Conservation (phyloP, 2,329 filamentous ascomycete genomes). For the Diplocarpon rosae region DNA sequence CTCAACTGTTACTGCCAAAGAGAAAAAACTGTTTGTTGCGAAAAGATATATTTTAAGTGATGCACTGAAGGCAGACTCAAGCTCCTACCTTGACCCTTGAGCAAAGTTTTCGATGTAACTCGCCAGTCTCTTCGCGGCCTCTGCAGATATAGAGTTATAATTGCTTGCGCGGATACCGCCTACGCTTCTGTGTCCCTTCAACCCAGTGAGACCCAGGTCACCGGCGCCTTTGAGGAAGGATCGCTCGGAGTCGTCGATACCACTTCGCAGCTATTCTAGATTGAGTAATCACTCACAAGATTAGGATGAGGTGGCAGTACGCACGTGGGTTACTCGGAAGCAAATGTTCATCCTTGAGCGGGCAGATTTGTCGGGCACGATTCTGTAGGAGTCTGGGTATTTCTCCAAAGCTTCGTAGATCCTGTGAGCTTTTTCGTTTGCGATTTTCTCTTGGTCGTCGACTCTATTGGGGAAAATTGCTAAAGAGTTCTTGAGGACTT, state of each 20-base stretch:
- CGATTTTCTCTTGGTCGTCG: conserved; percentile 61
- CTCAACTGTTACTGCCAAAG: too few species aligned
- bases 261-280: conserved; percentile 32
- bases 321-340: conserved; percentile 56
- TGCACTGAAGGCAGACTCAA: not conserved
- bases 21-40: too few species aligned
- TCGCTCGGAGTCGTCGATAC: conserved; percentile 60
- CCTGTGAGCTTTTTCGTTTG: conserved; percentile 61
- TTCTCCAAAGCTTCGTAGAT: conserved; percentile 72
- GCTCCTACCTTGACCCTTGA: conserved; percentile 1
- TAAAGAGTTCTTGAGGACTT: conserved; percentile 71
- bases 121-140: conserved; percentile 57
- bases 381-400: conserved; percentile 57
- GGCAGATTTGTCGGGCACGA: conserved; percentile 64
- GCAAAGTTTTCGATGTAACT: conserved; percentile 49
- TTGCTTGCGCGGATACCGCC: conserved; percentile 80
- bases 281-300: conserved; percentile 1
- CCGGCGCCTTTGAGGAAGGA: conserved; percentile 66
- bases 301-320: conserved; percentile 6
- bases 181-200: conserved; percentile 83
- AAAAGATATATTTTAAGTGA: too few species aligned
- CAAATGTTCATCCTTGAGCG: conserved; percentile 93
- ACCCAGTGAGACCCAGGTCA: conserved; percentile 57
- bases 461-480: conserved; percentile 56
- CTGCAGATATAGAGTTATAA: conserved; percentile 72